Evolutionary conservation across 768 basidiomycete genomes (phyloP).

Genomic region (Pseudohyphozyma bogoriensis): DNA sequence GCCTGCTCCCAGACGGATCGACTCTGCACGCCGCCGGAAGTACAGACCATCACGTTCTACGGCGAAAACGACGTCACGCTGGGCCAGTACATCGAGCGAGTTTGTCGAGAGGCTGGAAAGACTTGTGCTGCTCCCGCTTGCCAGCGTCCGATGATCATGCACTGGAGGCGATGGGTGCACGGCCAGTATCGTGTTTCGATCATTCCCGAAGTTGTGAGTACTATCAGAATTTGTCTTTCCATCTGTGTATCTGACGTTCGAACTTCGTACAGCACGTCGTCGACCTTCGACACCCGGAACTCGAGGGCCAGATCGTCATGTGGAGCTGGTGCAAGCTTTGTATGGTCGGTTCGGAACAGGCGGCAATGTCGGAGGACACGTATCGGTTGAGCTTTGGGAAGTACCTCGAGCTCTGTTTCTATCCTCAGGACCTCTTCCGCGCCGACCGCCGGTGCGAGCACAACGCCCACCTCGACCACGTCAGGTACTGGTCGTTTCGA

Average conservation of each 20-base stretch:
- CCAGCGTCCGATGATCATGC: conserved; percentile 64
- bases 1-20: conserved; percentile 57
- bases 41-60: conserved; percentile 76
- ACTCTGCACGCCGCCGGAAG: conserved; percentile 47
- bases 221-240: too few species aligned
- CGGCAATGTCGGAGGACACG: conserved; percentile 77
- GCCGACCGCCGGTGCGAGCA: conserved; percentile 85
- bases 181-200: conserved; percentile 71
- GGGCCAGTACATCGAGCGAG: conserved; percentile 81
- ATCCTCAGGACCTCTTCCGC: conserved; percentile 73
- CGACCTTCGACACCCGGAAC: background rate
- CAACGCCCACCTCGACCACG: conserved; percentile 85
- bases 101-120: conserved; percentile 56
- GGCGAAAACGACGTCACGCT: conserved; percentile 63
- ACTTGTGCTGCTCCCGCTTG: conserved; percentile 77
- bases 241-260: too few species aligned
- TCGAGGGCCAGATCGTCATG: conserved; percentile 73
- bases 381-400: conserved; percentile 89
- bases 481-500: conserved; percentile 69
- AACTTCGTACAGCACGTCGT: background rate
- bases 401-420: conserved; percentile 91
- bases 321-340: conserved; percentile 69
- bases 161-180: conserved; percentile 86
- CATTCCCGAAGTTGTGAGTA: conserved; percentile 77
- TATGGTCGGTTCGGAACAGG: conserved; percentile 40